Evolutionary conservation across 306 rosid species (phyloP), one percentile per base, ranked within the genome.

Genomic region (Psophocarpus tetragonolobus): DNA sequence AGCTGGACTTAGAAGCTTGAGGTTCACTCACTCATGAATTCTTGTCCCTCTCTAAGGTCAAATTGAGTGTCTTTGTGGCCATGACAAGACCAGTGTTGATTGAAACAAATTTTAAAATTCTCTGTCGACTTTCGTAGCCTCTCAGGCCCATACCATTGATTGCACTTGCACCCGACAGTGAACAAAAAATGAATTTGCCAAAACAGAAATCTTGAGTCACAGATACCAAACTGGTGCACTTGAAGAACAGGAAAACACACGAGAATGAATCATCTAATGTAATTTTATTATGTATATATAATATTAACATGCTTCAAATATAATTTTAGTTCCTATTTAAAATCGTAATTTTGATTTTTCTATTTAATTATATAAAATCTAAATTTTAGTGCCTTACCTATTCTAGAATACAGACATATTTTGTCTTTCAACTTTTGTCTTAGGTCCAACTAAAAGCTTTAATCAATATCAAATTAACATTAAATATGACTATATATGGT

Each of bases 1-100:
- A 79, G 89, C 89, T 85, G 86, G 86, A 72, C 26, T 75, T 39
- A n/a, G 73, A 82, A 75, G n/a, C 89, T 85, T 85, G 27, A 79
- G 48, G 71, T 64, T 68, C 84, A 85, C 89, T 75, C 86, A 65
- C n/a, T 71, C n/a, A 53, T 32, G 36, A 36, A 6, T 3, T 29
- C 26, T 30, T 45, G 79, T 53, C 50, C 41, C 81, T 77, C 67
- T 45, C 61, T 56, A 78, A 54, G 51, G 76, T 82, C 73, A 4
- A 79, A 79, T 85, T 82, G 84, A 82, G 86, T 82, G 84, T 79
- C 78, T 62, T 29, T 54, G 20, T 73, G 17, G 42, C 56, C 75
- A 72, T 75, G 44, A 54, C 69, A 29, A 11, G 58, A 74, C 63
- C 29, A 62, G 3, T 76, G 14, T 13, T 38, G 51, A 36, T 54